Evolutionary conservation across 495 filamentous ascomycete species (phyloP), one percentile per base, ranked within the genome.

Genomic region (Aspergillus kassunensis): DNA sequence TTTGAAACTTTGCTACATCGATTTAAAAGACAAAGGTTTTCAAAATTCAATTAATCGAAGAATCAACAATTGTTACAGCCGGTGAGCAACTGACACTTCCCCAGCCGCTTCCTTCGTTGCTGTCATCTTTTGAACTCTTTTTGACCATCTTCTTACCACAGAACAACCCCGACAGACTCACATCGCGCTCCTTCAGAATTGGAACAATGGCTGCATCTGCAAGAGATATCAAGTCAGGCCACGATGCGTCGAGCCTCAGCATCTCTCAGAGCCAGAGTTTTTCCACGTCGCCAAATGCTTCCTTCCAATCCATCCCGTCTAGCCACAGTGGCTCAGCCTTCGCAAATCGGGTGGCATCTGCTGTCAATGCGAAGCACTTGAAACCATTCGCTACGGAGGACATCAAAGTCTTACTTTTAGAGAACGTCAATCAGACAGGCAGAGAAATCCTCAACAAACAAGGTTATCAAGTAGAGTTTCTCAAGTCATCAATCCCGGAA

Each of bases 341-440:
- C 13, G 57, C 51, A 34, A 58, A 19, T 31, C 65, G 71, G 15
- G 62, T 58, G 12, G 62, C 65, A 27, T 65, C 76, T 33, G 44
- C 66, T 23, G 52, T 62, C 54, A 68, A 69, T 37, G 74, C 83
- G 16, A 96, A 95, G 70, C 89, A 86, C 46, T 72, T 97, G 59
- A 97, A 97, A 72, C 95, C 95, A 18, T 99, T 99, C 69, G 85
- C 89, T 54, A 93, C 90, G 5, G 81, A 89, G 63, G 92, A 97
- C 60, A 88, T 99, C 68, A 97, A 96, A 73, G 95, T 99, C 33
- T 75, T 99, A 50, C 78, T 99, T 7, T 74, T 99, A 20, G 95
- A 99, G 70, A 97, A 97, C 71, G 86, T 99, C 50, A 97, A 97
- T 67, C 77, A 89, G 69, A 91, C 89, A 18, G 93, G 92, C 11